Percentiles rank a stretch among this genome's conserved stretches.
Conservation (phyloP, 495 filamentous ascomycete species). For the Pyrenula massariospora region DNA sequence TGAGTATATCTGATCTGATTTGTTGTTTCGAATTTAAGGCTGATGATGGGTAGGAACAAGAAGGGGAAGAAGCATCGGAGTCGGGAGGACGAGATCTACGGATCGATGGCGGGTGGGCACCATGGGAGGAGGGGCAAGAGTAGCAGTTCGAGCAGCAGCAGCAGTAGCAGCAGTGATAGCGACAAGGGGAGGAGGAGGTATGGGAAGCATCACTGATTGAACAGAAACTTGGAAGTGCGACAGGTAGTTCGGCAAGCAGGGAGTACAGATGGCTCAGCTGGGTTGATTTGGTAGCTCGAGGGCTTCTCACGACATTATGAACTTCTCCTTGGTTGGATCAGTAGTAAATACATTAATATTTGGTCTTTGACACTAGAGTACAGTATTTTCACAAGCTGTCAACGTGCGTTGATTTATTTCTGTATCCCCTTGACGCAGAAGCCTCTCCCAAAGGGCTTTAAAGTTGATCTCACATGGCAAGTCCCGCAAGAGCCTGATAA, state of each 20-base stretch:
- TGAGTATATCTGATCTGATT: conserved; percentile 13
- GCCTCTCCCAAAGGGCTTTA: too few relatives aligned
- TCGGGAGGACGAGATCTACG: conserved; percentile 12
- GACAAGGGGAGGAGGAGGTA: conserved; percentile 5
- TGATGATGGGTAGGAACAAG: conserved; percentile 19
- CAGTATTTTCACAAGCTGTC: too few relatives aligned
- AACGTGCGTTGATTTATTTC: too few relatives aligned
- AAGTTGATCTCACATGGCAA: too few relatives aligned
- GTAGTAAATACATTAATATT: neutral
- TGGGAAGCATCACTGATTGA: neutral
- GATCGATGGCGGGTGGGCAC: conserved; percentile 1
- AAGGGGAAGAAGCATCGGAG: conserved; percentile 12
- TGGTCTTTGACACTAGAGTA: neutral
- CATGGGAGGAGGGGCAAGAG: conserved; percentile 8
- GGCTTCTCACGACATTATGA: neutral
- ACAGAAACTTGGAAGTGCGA: neutral
- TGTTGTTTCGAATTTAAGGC: conserved; percentile 4
- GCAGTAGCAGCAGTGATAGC: conserved; percentile 7
- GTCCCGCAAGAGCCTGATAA: too few relatives aligned
- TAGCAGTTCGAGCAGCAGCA: conserved; percentile 5
- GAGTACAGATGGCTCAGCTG: neutral
- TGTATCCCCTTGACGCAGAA: too few relatives aligned
- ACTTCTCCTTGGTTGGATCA: neutral
- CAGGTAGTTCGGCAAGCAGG: neutral
- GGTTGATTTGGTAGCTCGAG: too few relatives aligned